These are phyloP conservation scores for Angophora floribunda DNA, from an alignment of 345 rosid species.

Conservation along the genomic window DNA sequence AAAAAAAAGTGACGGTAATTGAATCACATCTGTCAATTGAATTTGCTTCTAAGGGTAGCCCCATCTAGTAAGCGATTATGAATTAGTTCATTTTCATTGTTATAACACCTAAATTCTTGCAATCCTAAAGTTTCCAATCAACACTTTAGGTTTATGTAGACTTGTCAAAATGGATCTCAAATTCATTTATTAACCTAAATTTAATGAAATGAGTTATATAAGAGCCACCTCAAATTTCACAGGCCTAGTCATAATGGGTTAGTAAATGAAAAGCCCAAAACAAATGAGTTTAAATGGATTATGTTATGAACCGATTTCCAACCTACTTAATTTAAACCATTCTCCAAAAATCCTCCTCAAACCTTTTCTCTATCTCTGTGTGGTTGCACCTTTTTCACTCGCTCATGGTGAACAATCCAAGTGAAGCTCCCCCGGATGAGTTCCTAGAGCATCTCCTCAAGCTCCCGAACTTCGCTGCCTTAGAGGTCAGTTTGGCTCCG, in stretches of 20 bases:
- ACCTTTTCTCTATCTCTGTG: neutral
- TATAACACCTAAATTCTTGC: neutral
- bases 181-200: neutral
- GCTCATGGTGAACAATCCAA: conserved; percentile 68
- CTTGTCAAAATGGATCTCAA: neutral
- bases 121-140: neutral
- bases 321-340: neutral
- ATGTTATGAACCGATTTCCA: neutral
- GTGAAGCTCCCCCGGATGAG: conserved; percentile 59
- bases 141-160: neutral
- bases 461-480: conserved; percentile 56
- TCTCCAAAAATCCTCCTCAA: neutral
- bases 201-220: neutral
- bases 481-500: conserved; percentile 33
- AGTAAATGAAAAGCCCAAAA: neutral
- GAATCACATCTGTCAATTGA: neutral
- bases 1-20: neutral
- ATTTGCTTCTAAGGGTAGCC: neutral
- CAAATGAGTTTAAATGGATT: too few relatives aligned
- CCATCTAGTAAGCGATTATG: neutral
- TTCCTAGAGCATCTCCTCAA: conserved; percentile 88
- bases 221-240: neutral
- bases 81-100: neutral
- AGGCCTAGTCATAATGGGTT: neutral
- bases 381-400: neutral